Evolutionary conservation across 495 filamentous ascomycete genomes (phyloP), one percentile per base, ranked within the genome.

Genomic region (Penicillium cosmopolitanum): DNA sequence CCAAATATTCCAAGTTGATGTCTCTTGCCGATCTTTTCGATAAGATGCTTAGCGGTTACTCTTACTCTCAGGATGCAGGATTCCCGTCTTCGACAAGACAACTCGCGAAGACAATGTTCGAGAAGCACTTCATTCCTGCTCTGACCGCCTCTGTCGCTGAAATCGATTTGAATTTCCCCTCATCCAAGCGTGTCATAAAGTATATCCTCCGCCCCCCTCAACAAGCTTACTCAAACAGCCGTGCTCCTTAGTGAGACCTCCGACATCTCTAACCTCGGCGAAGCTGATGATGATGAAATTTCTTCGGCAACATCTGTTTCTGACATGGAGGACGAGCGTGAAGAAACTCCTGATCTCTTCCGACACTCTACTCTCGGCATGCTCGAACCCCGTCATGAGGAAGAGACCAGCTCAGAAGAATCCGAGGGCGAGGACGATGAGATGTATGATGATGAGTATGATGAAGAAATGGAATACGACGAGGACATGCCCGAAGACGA

Each of bases 321-420:
- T 8, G 91, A 96, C 53, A 77, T 90, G 34, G 91, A 93, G 33
- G 90, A 93, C 65, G 88, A 91, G 57, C 90, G 96, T 18, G 95
- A 98, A 71, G 94, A 98, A 69, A 98, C 96, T 8, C 95, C 95
- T 19, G 96, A 99, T 77, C 84, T 99, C 8, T 98, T 96, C 76
- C 88, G 95, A 42, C 96, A 98, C 68, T 97, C 95, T 4, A 91
- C 96, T 5, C 81, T 99, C 34, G 96, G 96, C 38, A 93, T 99
- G 85, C 86, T 96, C 57, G 95, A 97, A 68, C 90, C 89, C 60
- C 84, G 85, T 58, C 83, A 91, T 61, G 88, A 91, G 61, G 89
- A 91, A 56, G 89, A 90, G 53, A 89, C 87, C 18, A 82, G 79
- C 62, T 80, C 80, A 1, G 85, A 85, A 36, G 79, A 80, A 57